Conservation (phyloP, 2,329 filamentous ascomycete genomes). For the Trichoderma asperellum region DNA sequence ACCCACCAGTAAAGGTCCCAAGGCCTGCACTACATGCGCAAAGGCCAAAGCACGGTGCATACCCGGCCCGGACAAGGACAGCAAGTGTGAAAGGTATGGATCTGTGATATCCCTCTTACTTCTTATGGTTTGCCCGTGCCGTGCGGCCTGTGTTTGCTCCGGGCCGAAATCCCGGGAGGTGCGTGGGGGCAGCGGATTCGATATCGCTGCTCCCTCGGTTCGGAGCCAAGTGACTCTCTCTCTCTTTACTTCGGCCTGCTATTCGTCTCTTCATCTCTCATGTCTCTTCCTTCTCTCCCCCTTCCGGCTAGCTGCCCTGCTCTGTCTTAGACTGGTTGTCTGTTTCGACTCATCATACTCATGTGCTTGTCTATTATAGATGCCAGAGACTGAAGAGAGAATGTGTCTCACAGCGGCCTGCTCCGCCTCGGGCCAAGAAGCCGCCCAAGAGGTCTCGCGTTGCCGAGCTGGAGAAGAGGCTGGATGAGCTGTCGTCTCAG, state of each 20-base stretch:
- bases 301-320: neutral
- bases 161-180: constrained; percentile 2
- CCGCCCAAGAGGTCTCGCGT: constrained; percentile 53
- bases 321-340: neutral
- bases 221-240: neutral
- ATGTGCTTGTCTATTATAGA: constrained; percentile 36
- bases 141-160: constrained; percentile 3
- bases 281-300: neutral
- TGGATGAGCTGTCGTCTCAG: constrained; percentile 54
- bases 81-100: constrained; percentile 55
- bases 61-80: constrained; percentile 44
- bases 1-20: constrained; percentile 48
- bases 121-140: neutral
- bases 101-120: neutral
- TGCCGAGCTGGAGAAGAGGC: constrained; percentile 54
- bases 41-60: constrained; percentile 58
- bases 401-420: constrained; percentile 53
- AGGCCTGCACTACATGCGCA: constrained; percentile 55
- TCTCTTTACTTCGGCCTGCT: neutral
- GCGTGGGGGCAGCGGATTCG: constrained; percentile 10
- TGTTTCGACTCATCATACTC: neutral
- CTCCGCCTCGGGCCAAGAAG: constrained; percentile 53
- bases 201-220: neutral
- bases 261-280: neutral
- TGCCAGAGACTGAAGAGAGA: constrained; percentile 54